Percentiles rank a stretch among this genome's conserved stretches.
phyloP scores from a whole-genome alignment of 2,329 filamentous ascomycete species.

The Clarireedia monteithiana region DNA sequence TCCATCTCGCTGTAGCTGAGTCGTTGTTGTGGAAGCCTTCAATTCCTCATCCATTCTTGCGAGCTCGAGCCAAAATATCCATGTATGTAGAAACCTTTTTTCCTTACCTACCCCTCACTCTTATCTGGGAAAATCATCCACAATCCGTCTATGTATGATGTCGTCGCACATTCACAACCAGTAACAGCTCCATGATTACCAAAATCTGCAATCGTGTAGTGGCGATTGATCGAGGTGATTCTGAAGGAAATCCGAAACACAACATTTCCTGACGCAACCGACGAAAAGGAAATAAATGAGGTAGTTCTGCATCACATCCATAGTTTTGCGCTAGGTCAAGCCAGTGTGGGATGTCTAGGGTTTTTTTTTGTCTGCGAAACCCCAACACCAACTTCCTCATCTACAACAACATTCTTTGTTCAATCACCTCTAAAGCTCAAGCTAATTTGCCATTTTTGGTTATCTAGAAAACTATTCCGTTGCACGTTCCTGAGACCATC shows the following conservation, averaged over 20 bases:
- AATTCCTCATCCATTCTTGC: not conserved
- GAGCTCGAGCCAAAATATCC: not conserved
- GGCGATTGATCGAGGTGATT: not conserved
- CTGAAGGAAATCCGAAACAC: not conserved
- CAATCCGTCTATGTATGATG: not conserved
- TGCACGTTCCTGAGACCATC: not conserved
- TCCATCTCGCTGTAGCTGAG: not conserved
- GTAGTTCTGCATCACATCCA: not conserved
- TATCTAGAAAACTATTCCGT: not conserved
- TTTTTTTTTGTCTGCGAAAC: not conserved
- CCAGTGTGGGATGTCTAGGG: not conserved
- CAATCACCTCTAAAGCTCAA: not conserved
- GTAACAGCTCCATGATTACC: slow-evolving; percentile 3
- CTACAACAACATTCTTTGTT: slow-evolving; percentile 3
- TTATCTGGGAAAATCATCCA: slow-evolving; percentile 1
- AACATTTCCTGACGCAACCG: not conserved
- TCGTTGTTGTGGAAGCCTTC: not conserved
- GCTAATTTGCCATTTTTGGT: slow-evolving; percentile 1
- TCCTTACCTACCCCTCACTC: not conserved
- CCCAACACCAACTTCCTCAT: not conserved
- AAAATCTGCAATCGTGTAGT: not conserved
- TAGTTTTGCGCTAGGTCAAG: slow-evolving; percentile 3
- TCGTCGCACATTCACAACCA: not conserved
- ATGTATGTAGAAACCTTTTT: not conserved
- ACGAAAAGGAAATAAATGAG: not conserved